Evolutionary conservation across 2,329 filamentous ascomycete species (phyloP), one percentile per base, ranked within the genome.

Genomic region (Hypomyces perniciosus): DNA sequence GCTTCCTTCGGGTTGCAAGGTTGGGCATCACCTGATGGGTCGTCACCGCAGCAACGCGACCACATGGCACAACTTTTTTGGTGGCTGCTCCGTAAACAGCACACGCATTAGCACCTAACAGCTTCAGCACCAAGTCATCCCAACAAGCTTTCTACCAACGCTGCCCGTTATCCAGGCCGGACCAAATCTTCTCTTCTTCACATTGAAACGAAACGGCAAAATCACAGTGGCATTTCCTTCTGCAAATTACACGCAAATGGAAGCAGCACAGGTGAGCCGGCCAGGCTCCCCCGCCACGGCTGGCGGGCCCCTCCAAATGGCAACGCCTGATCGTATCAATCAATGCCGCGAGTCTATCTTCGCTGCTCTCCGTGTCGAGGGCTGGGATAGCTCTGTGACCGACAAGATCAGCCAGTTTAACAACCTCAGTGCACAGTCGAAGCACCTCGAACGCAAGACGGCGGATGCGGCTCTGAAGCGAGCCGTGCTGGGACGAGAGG

Each of bases 351-450:
- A 70, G 12, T 61, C 67, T 49, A 57, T 70, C 49, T 65, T 72
- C 57, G 61, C 68, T 28, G 62, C 70, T 37, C 60, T 59, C 41
- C 67, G 63, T 56, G 62, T 54, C 61, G 71, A 69, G 51, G 68
- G 68, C 51, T 75, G 80, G 56, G 79, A 82, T 54, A 81, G 79
- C 59, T 80, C 80, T 26, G 82, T 87, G 5, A 75, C 83, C 59
- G 80, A 85, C 54, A 81, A 83, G 62, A 85, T 88, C 55, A 83
- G 80, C 62, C 85, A 87, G 66, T 88, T 89, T 68, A 87, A 89
- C 70, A 79, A 75, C 51, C 74, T 89, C 34, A 78, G 78, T 51
- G 73, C 89, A 57, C 74, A 79, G 65, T 77, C 78, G 33, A 83
- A 81, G 60, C 76, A 81, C 44, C 70, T 83, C 48, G 82, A 85